phyloP scores from a whole-genome alignment of 192 early-diverging fungal species.

The Coemansia sp. region DNA sequence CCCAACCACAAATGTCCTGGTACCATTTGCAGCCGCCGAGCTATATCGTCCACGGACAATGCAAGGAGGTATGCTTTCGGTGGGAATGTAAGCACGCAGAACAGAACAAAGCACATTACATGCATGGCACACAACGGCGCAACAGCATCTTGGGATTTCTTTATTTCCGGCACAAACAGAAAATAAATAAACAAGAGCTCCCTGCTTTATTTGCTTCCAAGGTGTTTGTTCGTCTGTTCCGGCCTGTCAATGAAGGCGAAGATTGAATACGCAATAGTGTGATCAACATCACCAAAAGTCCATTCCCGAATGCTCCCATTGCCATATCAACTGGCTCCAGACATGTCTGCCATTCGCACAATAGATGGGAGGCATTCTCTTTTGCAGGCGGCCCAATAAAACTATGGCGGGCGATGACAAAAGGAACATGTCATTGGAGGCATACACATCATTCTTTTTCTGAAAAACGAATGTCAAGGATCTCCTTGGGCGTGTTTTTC shows the following conservation, averaged over 20 bases:
- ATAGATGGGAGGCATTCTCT: not conserved
- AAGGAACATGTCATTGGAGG: not conserved
- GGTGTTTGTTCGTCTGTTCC: no score
- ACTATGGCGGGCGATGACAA: no score
- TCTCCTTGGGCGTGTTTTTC: not conserved
- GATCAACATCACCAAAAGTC: not conserved
- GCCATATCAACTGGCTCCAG: no score
- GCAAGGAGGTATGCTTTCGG: not conserved
- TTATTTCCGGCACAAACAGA: not conserved
- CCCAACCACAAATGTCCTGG: not conserved
- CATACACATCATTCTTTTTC: not conserved
- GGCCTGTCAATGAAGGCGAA: not conserved
- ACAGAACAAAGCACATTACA: not conserved
- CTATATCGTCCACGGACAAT: not conserved
- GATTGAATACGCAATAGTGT: no score
- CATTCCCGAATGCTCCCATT: not conserved
- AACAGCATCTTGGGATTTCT: not conserved
- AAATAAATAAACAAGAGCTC: not conserved
- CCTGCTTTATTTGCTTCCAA: no score
- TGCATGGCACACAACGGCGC: not conserved
- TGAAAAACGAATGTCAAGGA: not conserved
- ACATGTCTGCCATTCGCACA: not conserved
- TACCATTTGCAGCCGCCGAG: not conserved
- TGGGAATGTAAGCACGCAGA: slow-evolving; percentile 3
- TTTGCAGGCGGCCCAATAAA: no score